Evolutionary conservation across 1,284 basidiomycete species (phyloP).

Genomic region (Apiotrichum sp.): DNA sequence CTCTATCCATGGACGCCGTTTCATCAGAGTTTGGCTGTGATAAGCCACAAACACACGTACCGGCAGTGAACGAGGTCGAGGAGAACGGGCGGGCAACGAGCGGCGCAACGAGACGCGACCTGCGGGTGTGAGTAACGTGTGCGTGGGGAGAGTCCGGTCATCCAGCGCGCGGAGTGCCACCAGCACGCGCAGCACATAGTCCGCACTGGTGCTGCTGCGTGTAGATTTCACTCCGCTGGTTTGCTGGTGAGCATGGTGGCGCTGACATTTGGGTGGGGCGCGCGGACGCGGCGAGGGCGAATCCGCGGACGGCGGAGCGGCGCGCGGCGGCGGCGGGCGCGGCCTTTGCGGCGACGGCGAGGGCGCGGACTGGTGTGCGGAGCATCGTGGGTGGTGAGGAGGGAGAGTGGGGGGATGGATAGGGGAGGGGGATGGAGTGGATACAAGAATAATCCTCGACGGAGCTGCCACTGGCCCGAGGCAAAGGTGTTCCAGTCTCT

Average conservation of each 20-base stretch:
- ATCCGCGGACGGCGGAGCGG: constrained; percentile 3
- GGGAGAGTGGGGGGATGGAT: constrained; percentile 3
- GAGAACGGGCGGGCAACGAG: constrained; percentile 12
- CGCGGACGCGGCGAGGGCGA: constrained; percentile 1
- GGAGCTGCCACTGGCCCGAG: too few relatives aligned
- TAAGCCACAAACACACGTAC: constrained; percentile 1
- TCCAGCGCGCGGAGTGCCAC: too few relatives aligned
- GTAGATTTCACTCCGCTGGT: too few relatives aligned
- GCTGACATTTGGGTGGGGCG: constrained; percentile 10
- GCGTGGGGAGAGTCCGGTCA: too few relatives aligned
- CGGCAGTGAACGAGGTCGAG: constrained; percentile 13
- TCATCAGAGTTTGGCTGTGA: too few relatives aligned
- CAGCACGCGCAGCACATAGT: too few relatives aligned
- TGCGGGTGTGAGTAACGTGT: constrained; percentile 1
- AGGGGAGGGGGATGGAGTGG: neutral
- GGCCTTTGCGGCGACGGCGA: constrained; percentile 21
- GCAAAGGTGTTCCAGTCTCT: too few relatives aligned
- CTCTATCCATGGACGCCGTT: too few relatives aligned
- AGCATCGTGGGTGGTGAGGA: constrained; percentile 23
- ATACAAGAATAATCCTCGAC: neutral
- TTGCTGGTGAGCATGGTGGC: neutral
- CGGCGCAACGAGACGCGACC: constrained; percentile 3
- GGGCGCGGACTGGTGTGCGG: constrained; percentile 28
- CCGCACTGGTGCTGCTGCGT: too few relatives aligned
- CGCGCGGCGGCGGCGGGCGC: constrained; percentile 12